Base-by-base conservation (phyloP, 306 rosid species). In the Luffa aegyptiaca region DNA sequence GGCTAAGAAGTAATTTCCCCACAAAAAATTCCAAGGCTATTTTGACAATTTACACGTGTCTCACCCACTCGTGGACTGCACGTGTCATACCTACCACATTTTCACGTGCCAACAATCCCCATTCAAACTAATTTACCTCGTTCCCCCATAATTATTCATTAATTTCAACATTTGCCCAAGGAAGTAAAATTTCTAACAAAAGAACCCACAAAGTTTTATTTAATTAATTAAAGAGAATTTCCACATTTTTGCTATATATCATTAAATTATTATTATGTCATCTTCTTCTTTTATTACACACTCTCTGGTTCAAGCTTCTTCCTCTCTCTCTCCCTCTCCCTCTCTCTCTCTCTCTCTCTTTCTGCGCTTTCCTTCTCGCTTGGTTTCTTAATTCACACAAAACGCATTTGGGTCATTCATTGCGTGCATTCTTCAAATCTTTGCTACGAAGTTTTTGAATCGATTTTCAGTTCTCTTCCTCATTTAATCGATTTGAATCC, bases 351-450 rank as follows among this genome's bases (percentile, higher is more conserved):
- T 33, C 16, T 42, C 74, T 68, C 11, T 39, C 75, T 68, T 12
- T 37, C 66, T n/a, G 66, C 21, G 52, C 75, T 81, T 75, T 82
- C 79, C 79, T 84, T 85, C 84, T 77, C 84, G 83, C 85, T 56
- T 83, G 68, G 65, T 89, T 88, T 87, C 87, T 89, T 86, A 76
- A 42, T 82, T 84, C 85, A n/a, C 83, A 62, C 65, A 81, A 69
- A 69, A 70, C 82, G 84, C 84, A 80, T 79, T 72, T 77, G 69
- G 35, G 58, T 84, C 55, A 53, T 75, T 80, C 81, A 53, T 80
- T 83, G 82, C 52, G 58, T 88, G 72, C 75, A 45, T 76, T 56
- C 80, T 70, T 76, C n/a, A 16, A 62, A 17, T 81, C 72, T 81
- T 80, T 39, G 49, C 78, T 75, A 76, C 71, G 76, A 71, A 80